Evolutionary conservation across 2,329 filamentous ascomycete genomes (phyloP).

Genomic region (Penicillium crustosum): DNA sequence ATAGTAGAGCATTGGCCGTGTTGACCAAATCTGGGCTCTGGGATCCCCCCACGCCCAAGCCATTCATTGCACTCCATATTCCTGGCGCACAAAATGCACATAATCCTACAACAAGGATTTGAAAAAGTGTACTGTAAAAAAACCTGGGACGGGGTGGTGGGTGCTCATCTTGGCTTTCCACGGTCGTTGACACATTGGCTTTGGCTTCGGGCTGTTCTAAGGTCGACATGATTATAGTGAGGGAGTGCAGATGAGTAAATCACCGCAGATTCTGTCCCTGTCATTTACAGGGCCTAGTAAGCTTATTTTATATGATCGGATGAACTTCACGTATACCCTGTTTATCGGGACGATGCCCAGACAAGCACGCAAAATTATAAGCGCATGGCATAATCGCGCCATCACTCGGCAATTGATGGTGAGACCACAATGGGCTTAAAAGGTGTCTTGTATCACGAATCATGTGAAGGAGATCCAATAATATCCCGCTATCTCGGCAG

Average conservation of each 20-base stretch:
- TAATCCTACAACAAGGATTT: constrained; percentile 43
- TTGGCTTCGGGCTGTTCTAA: neutral
- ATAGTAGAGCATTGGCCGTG: constrained; percentile 49
- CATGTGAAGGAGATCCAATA: neutral
- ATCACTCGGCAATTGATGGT: neutral
- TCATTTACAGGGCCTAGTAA: neutral
- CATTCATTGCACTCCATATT: constrained; percentile 48
- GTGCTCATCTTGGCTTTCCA: constrained; percentile 1
- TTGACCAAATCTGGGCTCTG: constrained; percentile 45
- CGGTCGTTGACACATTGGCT: neutral
- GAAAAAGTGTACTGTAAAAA: constrained; percentile 32
- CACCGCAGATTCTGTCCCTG: too few relatives aligned
- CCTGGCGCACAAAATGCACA: constrained; percentile 46
- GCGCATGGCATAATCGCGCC: constrained; percentile 12
- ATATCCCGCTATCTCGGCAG: constrained; percentile 1
- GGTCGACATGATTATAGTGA: neutral
- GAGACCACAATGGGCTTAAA: neutral
- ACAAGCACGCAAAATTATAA: constrained; percentile 12
- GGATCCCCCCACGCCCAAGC: constrained; percentile 45
- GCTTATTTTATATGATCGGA: neutral
- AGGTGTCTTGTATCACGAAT: constrained; percentile 1
- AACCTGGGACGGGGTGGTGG: constrained; percentile 3
- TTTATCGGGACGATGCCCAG: neutral
- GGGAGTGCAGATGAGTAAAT: neutral
- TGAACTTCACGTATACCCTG: neutral